Evolutionary conservation across 2,329 filamentous ascomycete species (phyloP).

Genomic region (Trichoderma sp.): DNA sequence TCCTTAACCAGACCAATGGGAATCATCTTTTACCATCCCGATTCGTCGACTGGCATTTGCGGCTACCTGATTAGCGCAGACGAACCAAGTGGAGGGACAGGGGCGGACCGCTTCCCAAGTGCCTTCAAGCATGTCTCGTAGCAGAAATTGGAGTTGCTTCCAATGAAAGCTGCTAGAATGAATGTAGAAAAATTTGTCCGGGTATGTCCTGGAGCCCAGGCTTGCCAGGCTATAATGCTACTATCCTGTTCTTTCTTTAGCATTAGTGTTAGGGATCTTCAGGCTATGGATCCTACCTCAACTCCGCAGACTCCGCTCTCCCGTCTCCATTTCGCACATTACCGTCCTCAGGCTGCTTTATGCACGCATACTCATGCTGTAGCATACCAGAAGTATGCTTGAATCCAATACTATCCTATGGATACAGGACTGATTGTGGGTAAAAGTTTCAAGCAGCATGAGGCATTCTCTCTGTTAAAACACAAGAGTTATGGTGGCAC

Average conservation of each 20-base stretch:
- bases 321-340: not conserved
- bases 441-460: not conserved
- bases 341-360: not conserved
- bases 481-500: not conserved
- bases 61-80: not conserved
- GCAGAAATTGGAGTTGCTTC: not conserved
- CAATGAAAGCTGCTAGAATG: not conserved
- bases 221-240: not conserved
- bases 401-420: not conserved
- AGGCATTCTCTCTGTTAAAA: not conserved
- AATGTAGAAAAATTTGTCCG: not conserved
- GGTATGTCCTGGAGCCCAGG: not conserved
- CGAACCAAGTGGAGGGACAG: not conserved
- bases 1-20: not conserved
- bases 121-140: not conserved
- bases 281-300: too few relatives aligned
- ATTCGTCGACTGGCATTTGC: not conserved
- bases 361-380: not conserved
- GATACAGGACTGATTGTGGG: not conserved
- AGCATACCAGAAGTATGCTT: not conserved
- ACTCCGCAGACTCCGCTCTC: not conserved
- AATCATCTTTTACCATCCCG: not conserved
- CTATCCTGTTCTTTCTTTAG: not conserved
- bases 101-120: conserved; percentile 1
- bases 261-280: not conserved